phyloP scores from a whole-genome alignment of 768 basidiomycete species.

The Mycena filopes region DNA sequence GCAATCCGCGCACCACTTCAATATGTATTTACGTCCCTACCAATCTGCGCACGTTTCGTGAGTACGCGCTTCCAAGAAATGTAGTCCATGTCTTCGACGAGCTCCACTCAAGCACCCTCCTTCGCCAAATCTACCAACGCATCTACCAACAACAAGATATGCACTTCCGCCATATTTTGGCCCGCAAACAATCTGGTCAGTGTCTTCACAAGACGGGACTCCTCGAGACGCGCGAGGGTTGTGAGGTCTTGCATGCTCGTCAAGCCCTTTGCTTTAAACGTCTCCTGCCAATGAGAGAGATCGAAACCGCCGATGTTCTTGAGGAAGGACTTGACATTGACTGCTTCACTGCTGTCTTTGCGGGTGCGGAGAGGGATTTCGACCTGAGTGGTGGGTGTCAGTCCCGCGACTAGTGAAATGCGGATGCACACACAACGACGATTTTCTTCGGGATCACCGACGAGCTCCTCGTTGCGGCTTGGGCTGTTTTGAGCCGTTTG shows the following conservation, averaged over 20 bases:
- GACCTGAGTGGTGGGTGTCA: not conserved
- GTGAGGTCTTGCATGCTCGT: conserved; percentile 7
- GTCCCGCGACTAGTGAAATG: not conserved
- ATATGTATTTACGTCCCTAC: too few species aligned
- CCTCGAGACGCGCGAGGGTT: conserved; percentile 10
- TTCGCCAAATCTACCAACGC: conserved; percentile 19
- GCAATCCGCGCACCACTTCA: too few species aligned
- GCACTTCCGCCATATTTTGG: conserved; percentile 14
- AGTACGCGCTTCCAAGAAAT: too few species aligned
- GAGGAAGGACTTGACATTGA: conserved; percentile 8
- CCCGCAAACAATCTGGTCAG: conserved; percentile 15
- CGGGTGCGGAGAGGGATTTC: not conserved
- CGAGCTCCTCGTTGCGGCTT: not conserved
- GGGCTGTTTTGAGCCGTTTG: not conserved
- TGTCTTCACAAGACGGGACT: conserved; percentile 14
- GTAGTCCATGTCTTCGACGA: not conserved
- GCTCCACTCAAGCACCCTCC: not conserved
- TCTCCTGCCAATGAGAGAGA: conserved; percentile 22
- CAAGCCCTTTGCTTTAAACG: conserved; percentile 16
- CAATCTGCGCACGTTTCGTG: too few species aligned
- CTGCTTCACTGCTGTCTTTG: not conserved
- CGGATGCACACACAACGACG: not conserved
- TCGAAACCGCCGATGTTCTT: conserved; percentile 24
- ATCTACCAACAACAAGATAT: conserved; percentile 21
- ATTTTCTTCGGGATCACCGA: not conserved